Conservation (phyloP, 306 rosid species). For the Begonia masoniana region DNA sequence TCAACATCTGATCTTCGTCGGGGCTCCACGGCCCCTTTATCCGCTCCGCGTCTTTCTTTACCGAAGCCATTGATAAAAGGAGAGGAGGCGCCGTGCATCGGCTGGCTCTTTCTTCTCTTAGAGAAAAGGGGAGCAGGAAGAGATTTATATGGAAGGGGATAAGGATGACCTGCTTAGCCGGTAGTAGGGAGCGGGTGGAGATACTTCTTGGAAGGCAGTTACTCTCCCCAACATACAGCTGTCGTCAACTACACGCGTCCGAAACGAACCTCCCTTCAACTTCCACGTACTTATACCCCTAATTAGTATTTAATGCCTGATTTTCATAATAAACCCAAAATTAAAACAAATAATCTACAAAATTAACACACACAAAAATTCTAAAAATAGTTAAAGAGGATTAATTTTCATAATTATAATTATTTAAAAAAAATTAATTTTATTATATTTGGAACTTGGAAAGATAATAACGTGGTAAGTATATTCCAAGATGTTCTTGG, state of each 20-base stretch:
- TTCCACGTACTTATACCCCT: conserved; percentile 2
- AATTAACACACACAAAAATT: too few species aligned
- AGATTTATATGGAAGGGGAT: conserved; percentile 12
- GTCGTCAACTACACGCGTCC: conserved; percentile 12
- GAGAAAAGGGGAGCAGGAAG: not conserved
- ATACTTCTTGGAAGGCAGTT: conserved; percentile 13
- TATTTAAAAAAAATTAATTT: too few species aligned
- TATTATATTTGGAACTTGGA: too few species aligned
- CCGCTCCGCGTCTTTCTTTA: conserved; percentile 34
- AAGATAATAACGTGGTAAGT: not conserved
- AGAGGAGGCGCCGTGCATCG: conserved; percentile 10
- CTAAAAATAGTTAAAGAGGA: too few species aligned
- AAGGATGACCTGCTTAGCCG: conserved; percentile 10
- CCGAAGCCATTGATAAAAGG: conserved; percentile 22
- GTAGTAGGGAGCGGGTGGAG: conserved; percentile 4
- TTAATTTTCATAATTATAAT: too few species aligned
- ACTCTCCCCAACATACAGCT: conserved; percentile 10
- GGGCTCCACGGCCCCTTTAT: conserved; percentile 90
- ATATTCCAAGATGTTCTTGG: not conserved
- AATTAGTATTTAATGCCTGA: not conserved
- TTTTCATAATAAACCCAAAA: too few species aligned
- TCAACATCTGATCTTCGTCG: conserved; percentile 59
- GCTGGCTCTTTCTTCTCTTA: not conserved
- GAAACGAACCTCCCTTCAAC: not conserved
- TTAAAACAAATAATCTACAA: too few species aligned